Percentiles rank a stretch among this genome's conserved stretches.
Conservation (phyloP, 2,329 filamentous ascomycete species). For the Xenoacremonium recifei region DNA sequence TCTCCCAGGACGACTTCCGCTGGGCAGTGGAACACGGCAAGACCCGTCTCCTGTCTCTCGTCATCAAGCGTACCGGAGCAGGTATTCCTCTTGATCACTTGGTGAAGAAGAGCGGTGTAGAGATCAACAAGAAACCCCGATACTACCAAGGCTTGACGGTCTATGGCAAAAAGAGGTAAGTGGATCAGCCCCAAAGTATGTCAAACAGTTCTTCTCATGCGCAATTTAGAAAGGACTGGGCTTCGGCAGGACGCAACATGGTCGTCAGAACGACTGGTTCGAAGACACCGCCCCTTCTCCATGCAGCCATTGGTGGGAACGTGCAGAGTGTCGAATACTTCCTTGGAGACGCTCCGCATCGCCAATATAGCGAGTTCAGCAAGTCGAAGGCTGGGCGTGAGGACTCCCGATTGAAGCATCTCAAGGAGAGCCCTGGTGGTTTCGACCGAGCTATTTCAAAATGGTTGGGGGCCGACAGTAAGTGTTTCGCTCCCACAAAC, state of each 20-base stretch:
- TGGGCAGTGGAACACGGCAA: conserved; percentile 47
- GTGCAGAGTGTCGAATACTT: conserved; percentile 77
- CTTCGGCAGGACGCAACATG: conserved; percentile 55
- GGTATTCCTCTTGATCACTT: conserved; percentile 68
- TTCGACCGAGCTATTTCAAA: conserved; percentile 61
- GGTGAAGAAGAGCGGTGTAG: conserved; percentile 62
- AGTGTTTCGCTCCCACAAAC: conserved; percentile 31
- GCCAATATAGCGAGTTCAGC: conserved; percentile 67
- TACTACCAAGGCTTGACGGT: conserved; percentile 78
- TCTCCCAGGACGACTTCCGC: conserved; percentile 41
- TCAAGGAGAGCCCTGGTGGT: conserved; percentile 59
- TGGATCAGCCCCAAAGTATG: not conserved
- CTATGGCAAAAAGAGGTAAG: conserved; percentile 65
- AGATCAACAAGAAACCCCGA: conserved; percentile 61
- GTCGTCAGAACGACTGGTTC: conserved; percentile 38
- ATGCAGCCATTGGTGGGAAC: conserved; percentile 55
- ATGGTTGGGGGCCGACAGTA: conserved; percentile 62
- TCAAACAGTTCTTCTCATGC: conserved; percentile 11
- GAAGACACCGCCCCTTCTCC: conserved; percentile 57
- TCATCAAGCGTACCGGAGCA: conserved; percentile 65
- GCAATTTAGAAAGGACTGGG: conserved; percentile 62
- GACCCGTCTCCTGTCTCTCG: conserved; percentile 56
- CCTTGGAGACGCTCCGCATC: conserved; percentile 65
- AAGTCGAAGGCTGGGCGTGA: conserved; percentile 56
- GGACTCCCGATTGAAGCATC: conserved; percentile 60